These are phyloP conservation scores for Cladophialophora psammophila DNA, from an alignment of 2,329 filamentous ascomycete genomes.

Conservation along the genomic window DNA sequence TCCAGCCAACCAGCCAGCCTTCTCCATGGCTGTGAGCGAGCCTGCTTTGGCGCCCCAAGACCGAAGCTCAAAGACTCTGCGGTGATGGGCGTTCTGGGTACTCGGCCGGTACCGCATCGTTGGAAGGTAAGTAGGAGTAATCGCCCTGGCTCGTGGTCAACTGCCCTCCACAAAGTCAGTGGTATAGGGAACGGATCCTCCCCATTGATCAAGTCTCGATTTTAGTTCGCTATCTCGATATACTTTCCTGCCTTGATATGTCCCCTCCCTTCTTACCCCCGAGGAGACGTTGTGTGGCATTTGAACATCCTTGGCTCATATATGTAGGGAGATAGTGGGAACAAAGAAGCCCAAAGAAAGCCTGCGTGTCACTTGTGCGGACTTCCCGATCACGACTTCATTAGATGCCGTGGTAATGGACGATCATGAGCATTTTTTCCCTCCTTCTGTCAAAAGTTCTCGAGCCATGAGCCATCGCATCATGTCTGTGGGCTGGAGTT, in stretches of 20 bases:
- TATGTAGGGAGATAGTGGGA: background rate
- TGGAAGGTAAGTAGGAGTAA: too few species aligned
- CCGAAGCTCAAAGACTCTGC: too few species aligned
- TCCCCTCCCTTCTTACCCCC: too few species aligned
- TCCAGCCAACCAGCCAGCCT: too few species aligned
- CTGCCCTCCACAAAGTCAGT: too few species aligned
- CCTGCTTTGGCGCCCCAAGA: too few species aligned
- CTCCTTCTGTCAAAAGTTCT: background rate
- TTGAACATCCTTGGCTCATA: background rate
- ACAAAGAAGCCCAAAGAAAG: background rate
- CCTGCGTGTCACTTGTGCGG: background rate
- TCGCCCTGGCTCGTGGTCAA: too few species aligned
- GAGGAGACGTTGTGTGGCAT: background rate
- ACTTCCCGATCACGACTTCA: background rate
- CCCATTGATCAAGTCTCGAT: background rate
- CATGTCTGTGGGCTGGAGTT: background rate
- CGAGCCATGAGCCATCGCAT: background rate
- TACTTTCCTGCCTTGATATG: background rate
- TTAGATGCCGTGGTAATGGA: background rate
- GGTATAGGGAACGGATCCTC: too few species aligned
- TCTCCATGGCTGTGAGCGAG: too few species aligned
- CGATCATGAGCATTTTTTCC: background rate
- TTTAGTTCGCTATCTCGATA: background rate
- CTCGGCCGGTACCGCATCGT: too few species aligned
- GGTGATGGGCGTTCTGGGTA: too few species aligned